Conservation (phyloP, 805 yeast genomes). For the Hanseniaspora taiwanica region DNA sequence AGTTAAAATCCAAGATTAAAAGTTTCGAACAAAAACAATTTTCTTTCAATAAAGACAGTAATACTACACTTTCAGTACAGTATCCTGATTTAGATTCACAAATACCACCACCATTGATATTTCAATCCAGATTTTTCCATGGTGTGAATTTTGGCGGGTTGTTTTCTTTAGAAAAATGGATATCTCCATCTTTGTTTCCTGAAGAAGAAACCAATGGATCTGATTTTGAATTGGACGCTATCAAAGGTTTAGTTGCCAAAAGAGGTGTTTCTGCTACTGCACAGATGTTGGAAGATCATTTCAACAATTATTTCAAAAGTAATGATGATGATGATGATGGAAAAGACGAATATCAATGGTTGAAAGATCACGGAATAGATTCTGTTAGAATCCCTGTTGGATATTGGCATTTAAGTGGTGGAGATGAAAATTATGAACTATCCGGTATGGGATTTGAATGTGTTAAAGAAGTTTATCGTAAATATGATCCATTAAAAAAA, state of each 20-base stretch:
- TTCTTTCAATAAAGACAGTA: no score
- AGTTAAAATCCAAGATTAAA: slow-evolving; percentile 13
- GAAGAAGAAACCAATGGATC: slow-evolving; percentile 32
- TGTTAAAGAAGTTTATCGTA: slow-evolving; percentile 42
- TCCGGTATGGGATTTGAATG: slow-evolving; percentile 49
- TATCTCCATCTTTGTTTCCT: slow-evolving; percentile 47
- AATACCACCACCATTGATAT: slow-evolving; percentile 29
- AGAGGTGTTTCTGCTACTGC: slow-evolving; percentile 44
- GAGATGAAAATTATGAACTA: slow-evolving; percentile 23
- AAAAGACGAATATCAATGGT: slow-evolving; percentile 70
- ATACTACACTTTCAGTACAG: slow-evolving; percentile 11
- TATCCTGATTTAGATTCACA: slow-evolving; percentile 15
- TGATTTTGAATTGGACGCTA: slow-evolving; percentile 60
- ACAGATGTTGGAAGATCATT: slow-evolving; percentile 45
- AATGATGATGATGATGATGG: no score
- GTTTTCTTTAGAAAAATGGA: slow-evolving; percentile 73
- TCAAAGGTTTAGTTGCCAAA: slow-evolving; percentile 27
- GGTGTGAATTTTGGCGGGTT: slow-evolving; percentile 82
- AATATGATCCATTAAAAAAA: slow-evolving; percentile 50
- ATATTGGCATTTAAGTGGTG: slow-evolving; percentile 73
- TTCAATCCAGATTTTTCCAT: slow-evolving; percentile 46
- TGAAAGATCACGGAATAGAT: slow-evolving; percentile 53
- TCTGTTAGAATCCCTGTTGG: slow-evolving; percentile 82
- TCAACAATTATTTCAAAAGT: slow-evolving; percentile 46
- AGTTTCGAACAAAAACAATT: no score